A percentile compares a stretch with the other conserved stretches of the same genome.
These are phyloP conservation scores for Peziza echinospora DNA, from an alignment of 495 filamentous ascomycete species.

Conservation along the genomic window DNA sequence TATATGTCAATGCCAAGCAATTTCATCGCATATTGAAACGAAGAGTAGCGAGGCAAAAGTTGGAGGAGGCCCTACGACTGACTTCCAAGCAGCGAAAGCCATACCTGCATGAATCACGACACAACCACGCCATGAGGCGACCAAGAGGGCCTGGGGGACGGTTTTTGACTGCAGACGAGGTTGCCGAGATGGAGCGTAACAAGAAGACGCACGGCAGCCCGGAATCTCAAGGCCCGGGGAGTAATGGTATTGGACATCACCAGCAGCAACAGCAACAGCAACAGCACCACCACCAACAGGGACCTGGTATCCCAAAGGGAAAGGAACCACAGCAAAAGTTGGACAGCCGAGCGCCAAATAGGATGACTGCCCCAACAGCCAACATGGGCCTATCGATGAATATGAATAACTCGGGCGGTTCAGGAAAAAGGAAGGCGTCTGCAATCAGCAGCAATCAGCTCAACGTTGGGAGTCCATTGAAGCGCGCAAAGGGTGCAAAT, in stretches of 20 bases:
- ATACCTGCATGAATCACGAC: slow-evolving; percentile 94
- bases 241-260: slow-evolving; percentile 5
- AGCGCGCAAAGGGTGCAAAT: background rate
- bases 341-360: background rate
- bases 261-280: slow-evolving; percentile 2
- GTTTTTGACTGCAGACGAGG: slow-evolving; percentile 96
- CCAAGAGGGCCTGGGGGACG: slow-evolving; percentile 89
- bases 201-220: slow-evolving; percentile 20
- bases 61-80: slow-evolving; percentile 75
- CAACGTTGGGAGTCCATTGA: background rate
- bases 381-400: background rate
- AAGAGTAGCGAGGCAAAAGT: slow-evolving; percentile 71
- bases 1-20: slow-evolving; percentile 97
- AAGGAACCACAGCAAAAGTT: background rate
- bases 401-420: background rate
- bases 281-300: background rate
- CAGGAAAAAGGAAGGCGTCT: background rate
- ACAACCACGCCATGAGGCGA: slow-evolving; percentile 95
- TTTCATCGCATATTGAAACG: slow-evolving; percentile 94
- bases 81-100: slow-evolving; percentile 92
- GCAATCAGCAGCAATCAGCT: background rate
- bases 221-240: slow-evolving; percentile 4
- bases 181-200: slow-evolving; percentile 62
- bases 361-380: background rate
- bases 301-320: background rate